Conservation (phyloP, 2,329 filamentous ascomycete genomes). For the Venturia nashicola region DNA sequence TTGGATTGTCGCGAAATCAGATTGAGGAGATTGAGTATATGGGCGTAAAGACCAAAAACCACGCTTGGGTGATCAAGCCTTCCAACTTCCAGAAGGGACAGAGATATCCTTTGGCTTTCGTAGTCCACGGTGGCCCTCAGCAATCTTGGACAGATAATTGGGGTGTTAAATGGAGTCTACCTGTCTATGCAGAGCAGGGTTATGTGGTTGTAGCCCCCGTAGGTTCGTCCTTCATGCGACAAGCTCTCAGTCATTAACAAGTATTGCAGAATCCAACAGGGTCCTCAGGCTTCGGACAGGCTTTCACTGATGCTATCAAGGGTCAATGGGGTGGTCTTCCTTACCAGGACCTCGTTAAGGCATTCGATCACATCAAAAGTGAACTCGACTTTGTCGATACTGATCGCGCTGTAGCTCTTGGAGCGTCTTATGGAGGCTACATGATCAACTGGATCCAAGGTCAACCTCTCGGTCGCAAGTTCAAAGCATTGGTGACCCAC, state of each 20-base stretch:
- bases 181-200: constrained; percentile 76
- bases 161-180: constrained; percentile 77
- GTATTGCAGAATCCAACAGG: constrained; percentile 56
- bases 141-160: constrained; percentile 63
- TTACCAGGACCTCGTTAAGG: constrained; percentile 69
- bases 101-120: constrained; percentile 66
- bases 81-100: constrained; percentile 52
- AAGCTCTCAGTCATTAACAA: not conserved
- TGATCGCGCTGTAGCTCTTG: constrained; percentile 55
- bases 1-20: constrained; percentile 53
- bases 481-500: constrained; percentile 80
- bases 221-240: not conserved
- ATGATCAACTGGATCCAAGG: constrained; percentile 78
- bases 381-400: constrained; percentile 59
- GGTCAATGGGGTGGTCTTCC: constrained; percentile 76
- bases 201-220: constrained; percentile 65
- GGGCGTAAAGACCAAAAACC: constrained; percentile 55
- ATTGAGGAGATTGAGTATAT: constrained; percentile 51
- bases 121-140: constrained; percentile 78
- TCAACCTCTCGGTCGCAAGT: constrained; percentile 65
- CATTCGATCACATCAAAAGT: constrained; percentile 60
- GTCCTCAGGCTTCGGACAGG: constrained; percentile 70
- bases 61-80: constrained; percentile 56
- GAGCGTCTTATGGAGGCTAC: constrained; percentile 41
- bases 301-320: constrained; percentile 62